These are phyloP conservation scores for Pythium graminicola DNA, from an alignment of 352 stramenopile genomes.

Conservation along the genomic window DNA sequence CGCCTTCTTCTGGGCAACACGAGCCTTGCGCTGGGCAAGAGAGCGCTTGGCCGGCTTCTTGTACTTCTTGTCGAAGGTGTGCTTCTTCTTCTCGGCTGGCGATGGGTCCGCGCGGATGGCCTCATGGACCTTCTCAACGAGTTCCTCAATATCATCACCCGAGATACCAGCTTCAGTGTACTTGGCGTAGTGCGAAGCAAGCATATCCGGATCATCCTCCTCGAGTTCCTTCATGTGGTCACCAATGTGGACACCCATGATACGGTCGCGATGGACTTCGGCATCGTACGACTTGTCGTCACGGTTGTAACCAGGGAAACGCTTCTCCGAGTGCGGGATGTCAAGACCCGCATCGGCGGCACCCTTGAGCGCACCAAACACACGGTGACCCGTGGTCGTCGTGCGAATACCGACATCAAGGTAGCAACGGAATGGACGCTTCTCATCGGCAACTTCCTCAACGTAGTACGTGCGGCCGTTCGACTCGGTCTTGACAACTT, in stretches of 20 bases:
- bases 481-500: slow-evolving; percentile 92
- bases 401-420: slow-evolving; percentile 97
- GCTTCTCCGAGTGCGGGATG: slow-evolving; percentile 98
- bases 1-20: slow-evolving; percentile 96
- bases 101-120: slow-evolving; percentile 96
- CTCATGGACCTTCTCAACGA: slow-evolving; percentile 94
- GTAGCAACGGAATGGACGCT: slow-evolving; percentile 96
- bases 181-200: slow-evolving; percentile 94
- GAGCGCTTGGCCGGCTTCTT: slow-evolving; percentile 92
- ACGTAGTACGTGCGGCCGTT: slow-evolving; percentile 99
- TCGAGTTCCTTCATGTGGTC: slow-evolving; percentile 99
- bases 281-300: slow-evolving; percentile 99
- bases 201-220: slow-evolving; percentile 98
- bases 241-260: slow-evolving; percentile 96
- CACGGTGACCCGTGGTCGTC: slow-evolving; percentile 96
- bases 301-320: slow-evolving; percentile 98
- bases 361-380: slow-evolving; percentile 99
- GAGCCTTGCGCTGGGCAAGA: slow-evolving; percentile 92
- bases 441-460: slow-evolving; percentile 97
- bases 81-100: slow-evolving; percentile 88
- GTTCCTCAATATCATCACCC: slow-evolving; percentile 89
- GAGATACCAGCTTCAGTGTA: slow-evolving; percentile 93
- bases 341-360: slow-evolving; percentile 97
- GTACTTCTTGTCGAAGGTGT: slow-evolving; percentile 91
- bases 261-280: slow-evolving; percentile 96